A percentile compares a stretch with the other conserved stretches of the same genome.
These are phyloP conservation scores for Viola odorata DNA, from an alignment of 345 rosid genomes.

Conservation along the genomic window DNA sequence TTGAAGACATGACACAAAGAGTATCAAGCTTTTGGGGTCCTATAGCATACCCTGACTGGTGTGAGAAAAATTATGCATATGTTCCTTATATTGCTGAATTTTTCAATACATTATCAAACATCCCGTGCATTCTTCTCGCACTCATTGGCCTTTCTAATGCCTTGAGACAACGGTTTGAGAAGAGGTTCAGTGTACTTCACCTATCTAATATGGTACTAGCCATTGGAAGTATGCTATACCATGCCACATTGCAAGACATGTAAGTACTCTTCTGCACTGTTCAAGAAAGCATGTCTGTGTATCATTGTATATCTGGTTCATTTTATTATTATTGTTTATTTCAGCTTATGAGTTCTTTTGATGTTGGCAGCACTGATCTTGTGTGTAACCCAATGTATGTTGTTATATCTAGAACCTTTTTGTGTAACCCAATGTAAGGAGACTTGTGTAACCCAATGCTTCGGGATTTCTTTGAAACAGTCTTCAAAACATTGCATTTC, in stretches of 20 bases:
- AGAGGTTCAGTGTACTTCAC: constrained; percentile 88
- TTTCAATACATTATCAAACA: constrained; percentile 71
- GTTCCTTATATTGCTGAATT: constrained; percentile 90
- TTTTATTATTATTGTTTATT: too few species aligned
- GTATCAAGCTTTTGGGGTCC: constrained; percentile 92
- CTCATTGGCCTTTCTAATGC: constrained; percentile 79
- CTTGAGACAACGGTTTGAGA: constrained; percentile 83
- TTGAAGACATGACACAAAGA: constrained; percentile 60
- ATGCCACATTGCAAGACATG: constrained; percentile 72
- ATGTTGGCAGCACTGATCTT: too few species aligned
- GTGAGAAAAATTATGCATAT: constrained; percentile 71
- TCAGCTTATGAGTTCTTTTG: too few species aligned
- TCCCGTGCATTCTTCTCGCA: constrained; percentile 76
- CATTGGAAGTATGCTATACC: constrained; percentile 92
- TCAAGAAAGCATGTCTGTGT: too few species aligned
- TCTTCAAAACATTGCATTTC: too few species aligned
- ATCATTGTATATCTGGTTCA: too few species aligned
- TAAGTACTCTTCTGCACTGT: constrained; percentile 31
- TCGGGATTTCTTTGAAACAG: too few species aligned
- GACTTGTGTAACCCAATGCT: too few species aligned
- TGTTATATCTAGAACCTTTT: too few species aligned
- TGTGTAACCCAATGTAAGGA: too few species aligned
- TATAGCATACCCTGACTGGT: constrained; percentile 79
- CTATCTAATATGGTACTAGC: constrained; percentile 83
- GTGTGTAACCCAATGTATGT: too few species aligned